Evolutionary conservation across 768 basidiomycete genomes (phyloP).

Genomic region (Mycena epipterygia): DNA sequence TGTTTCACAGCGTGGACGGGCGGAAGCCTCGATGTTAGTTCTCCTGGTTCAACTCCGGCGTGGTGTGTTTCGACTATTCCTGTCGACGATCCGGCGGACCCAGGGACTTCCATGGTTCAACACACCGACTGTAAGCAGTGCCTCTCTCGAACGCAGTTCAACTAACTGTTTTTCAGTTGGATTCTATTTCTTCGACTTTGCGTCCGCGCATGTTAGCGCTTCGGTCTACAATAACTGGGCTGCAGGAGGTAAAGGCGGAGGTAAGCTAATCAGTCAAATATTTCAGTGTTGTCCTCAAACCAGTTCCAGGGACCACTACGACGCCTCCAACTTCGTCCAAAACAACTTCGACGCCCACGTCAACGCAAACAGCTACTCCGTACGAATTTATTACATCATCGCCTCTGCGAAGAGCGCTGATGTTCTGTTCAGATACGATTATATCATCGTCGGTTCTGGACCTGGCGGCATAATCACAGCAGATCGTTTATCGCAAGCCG

Average conservation of each 20-base stretch:
- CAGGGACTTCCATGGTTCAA: conserved; percentile 64
- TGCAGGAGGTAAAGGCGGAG: conserved; percentile 60
- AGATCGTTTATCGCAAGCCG: conserved; percentile 70
- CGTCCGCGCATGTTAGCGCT: conserved; percentile 60
- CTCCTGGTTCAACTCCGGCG: conserved; percentile 50
- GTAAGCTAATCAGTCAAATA: conserved; percentile 20
- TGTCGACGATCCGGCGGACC: conserved; percentile 64
- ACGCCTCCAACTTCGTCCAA: conserved; percentile 56
- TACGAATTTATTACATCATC: not conserved
- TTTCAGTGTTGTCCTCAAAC: not conserved
- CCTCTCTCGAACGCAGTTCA: not conserved
- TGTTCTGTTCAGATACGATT: conserved; percentile 51
- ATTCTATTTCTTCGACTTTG: conserved; percentile 68
- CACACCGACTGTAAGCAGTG: conserved; percentile 68
- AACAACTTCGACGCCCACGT: conserved; percentile 51
- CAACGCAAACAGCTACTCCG: conserved; percentile 47
- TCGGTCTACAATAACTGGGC: conserved; percentile 65
- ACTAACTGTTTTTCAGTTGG: conserved; percentile 56
- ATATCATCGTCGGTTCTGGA: conserved; percentile 71
- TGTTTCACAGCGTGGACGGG: conserved; percentile 54
- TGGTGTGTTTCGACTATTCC: conserved; percentile 58
- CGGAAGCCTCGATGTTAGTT: conserved; percentile 51
- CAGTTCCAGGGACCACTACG: conserved; percentile 39
- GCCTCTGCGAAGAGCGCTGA: not conserved
- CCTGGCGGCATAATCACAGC: conserved; percentile 71